A percentile compares a stretch with the other conserved stretches of the same genome.
Evolutionary conservation across 306 rosid species (phyloP).

Genomic region (Abrus precatorius): DNA sequence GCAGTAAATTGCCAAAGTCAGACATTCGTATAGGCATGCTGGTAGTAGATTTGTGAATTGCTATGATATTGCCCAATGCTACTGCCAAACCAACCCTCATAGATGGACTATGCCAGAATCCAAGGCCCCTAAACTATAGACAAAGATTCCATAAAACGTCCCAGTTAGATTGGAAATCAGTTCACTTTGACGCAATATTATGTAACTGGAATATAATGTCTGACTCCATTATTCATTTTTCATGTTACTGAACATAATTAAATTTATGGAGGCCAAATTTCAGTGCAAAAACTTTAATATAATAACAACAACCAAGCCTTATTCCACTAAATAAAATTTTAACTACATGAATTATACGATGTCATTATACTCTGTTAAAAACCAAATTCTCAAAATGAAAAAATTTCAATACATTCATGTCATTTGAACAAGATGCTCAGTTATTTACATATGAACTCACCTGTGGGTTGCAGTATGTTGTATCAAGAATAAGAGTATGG

Average conservation of each 20-base stretch:
- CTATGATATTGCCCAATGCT: background rate
- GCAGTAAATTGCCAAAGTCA: background rate
- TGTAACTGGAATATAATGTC: background rate
- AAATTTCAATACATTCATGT: background rate
- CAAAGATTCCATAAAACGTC: slow-evolving; percentile 16
- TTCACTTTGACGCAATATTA: slow-evolving; percentile 29
- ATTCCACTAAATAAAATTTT: too few relatives aligned
- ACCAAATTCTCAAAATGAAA: too few relatives aligned
- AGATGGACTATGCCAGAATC: slow-evolving; percentile 3
- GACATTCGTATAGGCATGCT: background rate
- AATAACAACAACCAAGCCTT: too few relatives aligned
- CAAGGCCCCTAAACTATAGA: slow-evolving; percentile 17
- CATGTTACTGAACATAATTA: background rate
- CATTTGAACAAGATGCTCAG: slow-evolving; percentile 31
- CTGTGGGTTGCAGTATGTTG: slow-evolving; percentile 94
- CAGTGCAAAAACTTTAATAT: background rate
- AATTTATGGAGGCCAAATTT: slow-evolving; percentile 13
- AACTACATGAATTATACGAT: too few relatives aligned
- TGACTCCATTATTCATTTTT: slow-evolving; percentile 1
- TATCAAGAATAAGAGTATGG: slow-evolving; percentile 85
- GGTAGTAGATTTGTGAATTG: background rate
- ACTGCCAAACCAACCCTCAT: slow-evolving; percentile 6
- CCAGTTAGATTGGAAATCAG: slow-evolving; percentile 34
- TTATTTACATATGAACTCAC: slow-evolving; percentile 57
- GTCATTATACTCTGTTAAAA: too few relatives aligned